Base-by-base conservation (phyloP, 495 filamentous ascomycete species). In the Aspergillus affinis region DNA sequence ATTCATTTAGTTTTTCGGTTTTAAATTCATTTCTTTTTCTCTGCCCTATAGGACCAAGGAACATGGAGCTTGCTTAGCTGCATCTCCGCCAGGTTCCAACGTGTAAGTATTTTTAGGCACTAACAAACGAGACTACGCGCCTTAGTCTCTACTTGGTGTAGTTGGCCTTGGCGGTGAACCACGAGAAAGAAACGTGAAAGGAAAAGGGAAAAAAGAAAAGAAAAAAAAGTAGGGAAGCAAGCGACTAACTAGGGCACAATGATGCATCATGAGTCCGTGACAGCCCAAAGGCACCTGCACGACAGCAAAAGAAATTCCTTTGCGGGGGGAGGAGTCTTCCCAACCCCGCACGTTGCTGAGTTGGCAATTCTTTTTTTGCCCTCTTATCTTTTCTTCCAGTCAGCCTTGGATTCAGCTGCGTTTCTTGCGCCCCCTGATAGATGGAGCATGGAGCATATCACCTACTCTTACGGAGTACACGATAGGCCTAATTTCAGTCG, bases 321-420 rank as follows among this genome's bases (percentile, higher is more conserved):
- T 15, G 36, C 36, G 36, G 36, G 36, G 36, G 36, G 36, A 10
- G 36, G 36, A 4, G 15, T 15, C 30, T 41, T 41, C 13, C 23
- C 36, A 41, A 41, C 36, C 36, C 36, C 36, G 36, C 36, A 41
- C 36, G 36, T 41, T 10, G 54, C 54, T 57, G 54, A 57, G 54
- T 48, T 57, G 54, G 54, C 54, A 32, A 30, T 57, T 41, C 36
- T 17, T 15, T 41, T 41, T 17, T 41, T 32, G 23, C 36, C 12
- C 36, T 44, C 54, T 57, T 57, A 57, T 57, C 54, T 57, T 29
- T 44, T 44, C 46, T 21, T 17, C 44, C 23, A 26, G 23, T 55
- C 41, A n/a, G 41, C 36, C 44, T 55, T 19, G 30, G 17, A 41
- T 45, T 45, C 45, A 41, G 51, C 23, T 26, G 32, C 30, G 17